phyloP scores from a whole-genome alignment of 352 stramenopile genomes.

The Aphanomyces stellatus region DNA sequence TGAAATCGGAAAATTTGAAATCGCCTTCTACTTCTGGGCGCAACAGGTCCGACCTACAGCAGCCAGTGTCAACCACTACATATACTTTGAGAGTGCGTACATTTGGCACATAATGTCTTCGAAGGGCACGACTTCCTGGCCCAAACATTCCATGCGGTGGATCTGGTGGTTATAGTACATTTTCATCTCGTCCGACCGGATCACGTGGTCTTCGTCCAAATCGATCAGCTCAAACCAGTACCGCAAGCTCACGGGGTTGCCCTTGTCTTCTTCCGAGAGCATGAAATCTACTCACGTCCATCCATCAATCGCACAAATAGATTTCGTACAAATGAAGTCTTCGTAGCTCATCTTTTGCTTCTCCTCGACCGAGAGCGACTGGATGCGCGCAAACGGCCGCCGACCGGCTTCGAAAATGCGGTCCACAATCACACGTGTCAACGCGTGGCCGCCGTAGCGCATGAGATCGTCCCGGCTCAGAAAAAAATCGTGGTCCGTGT shows the following conservation, averaged over 20 bases:
- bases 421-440: conserved; percentile 83
- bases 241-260: conserved; percentile 90
- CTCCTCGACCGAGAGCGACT: conserved; percentile 62
- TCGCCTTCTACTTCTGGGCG: conserved; percentile 66
- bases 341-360: conserved; percentile 89
- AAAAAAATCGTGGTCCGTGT: conserved; percentile 88
- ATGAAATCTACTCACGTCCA: conserved; percentile 89
- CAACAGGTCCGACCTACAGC: conserved; percentile 61
- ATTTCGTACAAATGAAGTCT: conserved; percentile 80
- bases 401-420: conserved; percentile 79
- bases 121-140: conserved; percentile 97
- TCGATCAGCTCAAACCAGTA: conserved; percentile 99
- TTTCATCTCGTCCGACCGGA: conserved; percentile 95
- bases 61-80: conserved; percentile 22
- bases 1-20: conserved; percentile 72
- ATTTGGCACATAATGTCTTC: conserved; percentile 99
- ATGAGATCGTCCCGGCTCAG: conserved; percentile 76
- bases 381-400: conserved; percentile 70
- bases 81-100: conserved; percentile 49
- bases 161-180: conserved; percentile 92
- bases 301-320: background rate
- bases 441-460: conserved; percentile 70
- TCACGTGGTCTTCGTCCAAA: conserved; percentile 94
- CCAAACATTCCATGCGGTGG: conserved; percentile 96
- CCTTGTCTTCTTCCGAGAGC: conserved; percentile 98